Conservation (phyloP, 306 rosid genomes). For the Cyamopsis tetragonoloba region DNA sequence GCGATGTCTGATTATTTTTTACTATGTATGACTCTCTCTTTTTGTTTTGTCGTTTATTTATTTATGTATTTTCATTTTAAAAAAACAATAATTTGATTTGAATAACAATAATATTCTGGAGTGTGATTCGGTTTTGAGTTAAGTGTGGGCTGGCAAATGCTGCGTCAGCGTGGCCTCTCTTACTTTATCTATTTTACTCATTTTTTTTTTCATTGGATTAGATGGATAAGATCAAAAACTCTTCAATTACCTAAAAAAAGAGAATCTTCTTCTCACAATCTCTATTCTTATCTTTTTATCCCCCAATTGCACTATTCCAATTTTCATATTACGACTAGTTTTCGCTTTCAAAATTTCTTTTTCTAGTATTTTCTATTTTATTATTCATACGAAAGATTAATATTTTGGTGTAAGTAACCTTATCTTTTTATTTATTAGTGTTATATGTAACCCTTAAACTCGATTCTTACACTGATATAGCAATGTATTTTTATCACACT, state of each 20-base stretch:
- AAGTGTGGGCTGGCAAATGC: conserved; percentile 43
- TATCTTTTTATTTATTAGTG: too few relatives aligned
- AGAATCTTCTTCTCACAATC: not conserved
- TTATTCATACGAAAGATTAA: too few relatives aligned
- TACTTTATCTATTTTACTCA: not conserved
- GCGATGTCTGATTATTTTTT: not conserved
- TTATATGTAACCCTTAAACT: too few relatives aligned
- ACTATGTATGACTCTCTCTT: not conserved
- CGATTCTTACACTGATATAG: too few relatives aligned
- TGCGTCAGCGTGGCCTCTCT: conserved; percentile 5
- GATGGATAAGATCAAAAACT: conserved; percentile 59
- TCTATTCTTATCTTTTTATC: not conserved
- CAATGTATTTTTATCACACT: too few relatives aligned
- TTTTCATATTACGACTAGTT: too few relatives aligned
- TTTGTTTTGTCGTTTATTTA: not conserved
- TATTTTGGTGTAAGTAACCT: too few relatives aligned
- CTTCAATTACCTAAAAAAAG: too few relatives aligned
- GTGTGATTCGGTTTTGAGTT: conserved; percentile 38
- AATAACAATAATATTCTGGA: conserved; percentile 60
- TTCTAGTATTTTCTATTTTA: too few relatives aligned
- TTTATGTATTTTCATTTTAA: not conserved
- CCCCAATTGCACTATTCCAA: not conserved
- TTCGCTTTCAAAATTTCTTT: too few relatives aligned
- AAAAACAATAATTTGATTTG: conserved; percentile 10
- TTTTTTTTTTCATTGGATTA: conserved; percentile 34